phyloP scores from a whole-genome alignment of 805 yeast species.

The Jamesozyma hellenica region DNA sequence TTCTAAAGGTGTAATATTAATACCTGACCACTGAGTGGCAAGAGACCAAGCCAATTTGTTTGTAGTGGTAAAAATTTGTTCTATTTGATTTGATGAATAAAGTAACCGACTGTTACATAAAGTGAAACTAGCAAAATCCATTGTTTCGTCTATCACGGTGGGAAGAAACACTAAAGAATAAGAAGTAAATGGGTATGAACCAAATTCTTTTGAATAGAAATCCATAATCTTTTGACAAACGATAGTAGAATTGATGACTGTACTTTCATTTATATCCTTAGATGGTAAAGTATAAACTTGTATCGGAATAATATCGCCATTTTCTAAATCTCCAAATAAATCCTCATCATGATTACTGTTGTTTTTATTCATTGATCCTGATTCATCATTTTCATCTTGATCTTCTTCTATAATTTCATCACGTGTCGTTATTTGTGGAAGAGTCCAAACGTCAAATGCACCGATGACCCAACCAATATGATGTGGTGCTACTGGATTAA shows the following conservation, averaged over 20 bases:
- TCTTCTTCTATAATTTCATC: constrained; percentile 21
- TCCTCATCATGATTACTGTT: constrained; percentile 6
- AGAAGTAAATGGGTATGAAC: constrained; percentile 84
- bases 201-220: constrained; percentile 76
- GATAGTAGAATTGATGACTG: constrained; percentile 61
- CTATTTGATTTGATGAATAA: constrained; percentile 66
- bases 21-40: constrained; percentile 89
- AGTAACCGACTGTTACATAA: constrained; percentile 56
- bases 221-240: constrained; percentile 73
- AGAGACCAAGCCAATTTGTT: constrained; percentile 58
- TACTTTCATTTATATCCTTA: constrained; percentile 32
- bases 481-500: constrained; percentile 84
- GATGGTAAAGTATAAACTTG: constrained; percentile 57
- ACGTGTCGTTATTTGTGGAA: constrained; percentile 17
- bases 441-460: constrained; percentile 53
- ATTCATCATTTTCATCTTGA: constrained; percentile 25
- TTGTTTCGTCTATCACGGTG: constrained; percentile 38
- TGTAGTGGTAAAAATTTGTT: constrained; percentile 64
- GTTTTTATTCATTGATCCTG: constrained; percentile 11
- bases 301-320: constrained; percentile 40
- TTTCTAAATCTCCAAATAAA: constrained; percentile 5
- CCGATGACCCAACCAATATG: constrained; percentile 95
- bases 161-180: constrained; percentile 68
- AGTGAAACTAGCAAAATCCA: constrained; percentile 50
- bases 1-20: constrained; percentile 72